These are phyloP conservation scores for Monosiga brevicollis DNA, from an alignment of 78 protist species.

Conservation along the genomic window DNA sequence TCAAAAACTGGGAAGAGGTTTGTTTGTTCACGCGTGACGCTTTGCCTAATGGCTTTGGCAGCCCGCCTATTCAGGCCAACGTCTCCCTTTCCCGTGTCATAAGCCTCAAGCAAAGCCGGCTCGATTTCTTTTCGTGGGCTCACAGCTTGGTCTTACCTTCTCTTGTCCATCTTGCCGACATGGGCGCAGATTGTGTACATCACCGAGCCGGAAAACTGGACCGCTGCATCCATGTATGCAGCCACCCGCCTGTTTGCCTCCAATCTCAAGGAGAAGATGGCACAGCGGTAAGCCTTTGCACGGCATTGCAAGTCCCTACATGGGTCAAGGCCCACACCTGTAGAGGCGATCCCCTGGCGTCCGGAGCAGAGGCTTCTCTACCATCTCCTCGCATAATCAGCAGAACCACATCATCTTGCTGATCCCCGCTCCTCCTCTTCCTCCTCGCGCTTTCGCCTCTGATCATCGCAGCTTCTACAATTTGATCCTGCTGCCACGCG, in stretches of 20 bases:
- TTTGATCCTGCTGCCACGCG: constrained; percentile 81
- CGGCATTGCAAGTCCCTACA: background rate
- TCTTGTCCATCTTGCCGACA: too few relatives aligned
- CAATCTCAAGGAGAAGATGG: constrained; percentile 57
- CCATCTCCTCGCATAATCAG: background rate
- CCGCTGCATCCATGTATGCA: constrained; percentile 58
- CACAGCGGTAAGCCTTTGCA: constrained; percentile 53
- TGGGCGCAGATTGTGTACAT: constrained; percentile 60
- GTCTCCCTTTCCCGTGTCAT: background rate
- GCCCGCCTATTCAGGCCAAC: background rate
- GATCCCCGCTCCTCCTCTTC: background rate
- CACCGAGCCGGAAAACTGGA: constrained; percentile 87
- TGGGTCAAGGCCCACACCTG: background rate
- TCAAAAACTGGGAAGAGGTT: constrained; percentile 79
- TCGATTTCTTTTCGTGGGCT: background rate
- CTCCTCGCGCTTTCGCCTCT: too few relatives aligned
- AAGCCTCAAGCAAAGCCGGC: background rate
- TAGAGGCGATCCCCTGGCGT: background rate
- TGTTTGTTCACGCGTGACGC: background rate
- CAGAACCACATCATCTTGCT: background rate
- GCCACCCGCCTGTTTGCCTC: constrained; percentile 80
- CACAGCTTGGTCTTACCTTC: background rate
- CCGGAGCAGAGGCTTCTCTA: background rate
- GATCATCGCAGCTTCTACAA: constrained; percentile 68
- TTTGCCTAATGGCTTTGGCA: background rate